Percentiles rank a stretch among this genome's conserved stretches.
Evolutionary conservation across 2,329 filamentous ascomycete genomes (phyloP).

Genomic region (Cercospora brassicicola): DNA sequence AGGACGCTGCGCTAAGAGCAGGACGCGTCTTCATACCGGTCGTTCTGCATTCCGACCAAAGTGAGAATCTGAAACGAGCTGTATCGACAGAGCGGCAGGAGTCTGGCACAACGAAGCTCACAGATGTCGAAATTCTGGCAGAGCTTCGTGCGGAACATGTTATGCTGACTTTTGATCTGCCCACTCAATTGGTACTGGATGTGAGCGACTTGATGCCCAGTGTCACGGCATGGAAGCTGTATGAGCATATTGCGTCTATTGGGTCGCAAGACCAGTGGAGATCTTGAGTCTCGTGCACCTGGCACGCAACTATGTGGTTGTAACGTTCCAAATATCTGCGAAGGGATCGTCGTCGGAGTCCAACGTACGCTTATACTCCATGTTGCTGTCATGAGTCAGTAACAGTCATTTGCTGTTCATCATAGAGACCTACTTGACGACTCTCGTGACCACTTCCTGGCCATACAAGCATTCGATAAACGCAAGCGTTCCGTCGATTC

Average conservation of each 20-base stretch:
- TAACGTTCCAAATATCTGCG: not conserved
- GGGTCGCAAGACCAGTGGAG: not conserved
- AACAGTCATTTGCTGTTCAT: no score
- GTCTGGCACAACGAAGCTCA: conserved; percentile 12
- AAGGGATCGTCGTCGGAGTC: not conserved
- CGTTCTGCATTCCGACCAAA: not conserved
- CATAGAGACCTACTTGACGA: no score
- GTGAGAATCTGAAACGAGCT: not conserved
- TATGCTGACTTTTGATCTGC: not conserved
- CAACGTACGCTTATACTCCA: not conserved
- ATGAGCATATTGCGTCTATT: not conserved
- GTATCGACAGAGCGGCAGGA: not conserved
- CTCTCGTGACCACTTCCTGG: no score
- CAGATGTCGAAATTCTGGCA: not conserved
- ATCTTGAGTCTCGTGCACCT: not conserved
- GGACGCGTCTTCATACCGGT: conserved; percentile 6
- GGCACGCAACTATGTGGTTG: not conserved
- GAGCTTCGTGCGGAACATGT: not conserved
- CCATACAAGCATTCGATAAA: no score
- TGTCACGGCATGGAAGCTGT: not conserved
- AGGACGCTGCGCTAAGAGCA: not conserved
- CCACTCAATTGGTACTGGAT: not conserved
- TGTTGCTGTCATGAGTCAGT: not conserved
- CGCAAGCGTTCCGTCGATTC: no score
- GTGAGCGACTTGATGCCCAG: not conserved